These are phyloP conservation scores for Emergomyces africanus DNA, from an alignment of 2,329 filamentous ascomycete species.

Conservation along the genomic window DNA sequence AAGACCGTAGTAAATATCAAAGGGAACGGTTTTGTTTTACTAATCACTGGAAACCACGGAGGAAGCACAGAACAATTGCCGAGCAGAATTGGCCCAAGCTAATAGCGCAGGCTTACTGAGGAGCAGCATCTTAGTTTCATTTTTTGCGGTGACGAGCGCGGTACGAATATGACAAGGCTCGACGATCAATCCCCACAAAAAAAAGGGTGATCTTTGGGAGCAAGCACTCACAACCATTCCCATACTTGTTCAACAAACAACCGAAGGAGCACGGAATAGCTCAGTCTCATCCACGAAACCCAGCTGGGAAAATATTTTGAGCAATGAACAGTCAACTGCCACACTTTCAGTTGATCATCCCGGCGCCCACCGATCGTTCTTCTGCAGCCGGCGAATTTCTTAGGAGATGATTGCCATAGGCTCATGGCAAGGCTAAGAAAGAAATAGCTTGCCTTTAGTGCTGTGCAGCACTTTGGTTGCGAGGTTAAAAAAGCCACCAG, in stretches of 20 bases:
- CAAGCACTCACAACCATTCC: background rate
- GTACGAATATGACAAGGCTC: conserved; percentile 2
- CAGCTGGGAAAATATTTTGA: background rate
- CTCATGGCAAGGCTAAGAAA: background rate
- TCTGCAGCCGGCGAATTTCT: background rate
- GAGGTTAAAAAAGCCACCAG: background rate
- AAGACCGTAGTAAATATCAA: background rate
- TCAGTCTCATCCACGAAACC: background rate
- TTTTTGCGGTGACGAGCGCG: background rate
- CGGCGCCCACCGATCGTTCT: background rate
- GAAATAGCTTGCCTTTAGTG: background rate
- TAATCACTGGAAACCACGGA: background rate
- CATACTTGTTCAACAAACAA: background rate
- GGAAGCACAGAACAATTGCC: background rate
- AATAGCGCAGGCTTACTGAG: background rate
- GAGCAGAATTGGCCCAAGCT: background rate
- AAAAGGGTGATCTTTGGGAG: conserved; percentile 3
- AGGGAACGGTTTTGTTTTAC: background rate
- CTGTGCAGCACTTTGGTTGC: background rate
- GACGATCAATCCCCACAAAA: conserved; percentile 9
- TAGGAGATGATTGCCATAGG: background rate
- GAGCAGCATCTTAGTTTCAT: background rate
- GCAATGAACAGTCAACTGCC: background rate
- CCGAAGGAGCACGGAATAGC: background rate
- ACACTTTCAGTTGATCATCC: background rate